phyloP scores from a whole-genome alignment of 2,329 filamentous ascomycete species.

The Sporothrix sp. region DNA sequence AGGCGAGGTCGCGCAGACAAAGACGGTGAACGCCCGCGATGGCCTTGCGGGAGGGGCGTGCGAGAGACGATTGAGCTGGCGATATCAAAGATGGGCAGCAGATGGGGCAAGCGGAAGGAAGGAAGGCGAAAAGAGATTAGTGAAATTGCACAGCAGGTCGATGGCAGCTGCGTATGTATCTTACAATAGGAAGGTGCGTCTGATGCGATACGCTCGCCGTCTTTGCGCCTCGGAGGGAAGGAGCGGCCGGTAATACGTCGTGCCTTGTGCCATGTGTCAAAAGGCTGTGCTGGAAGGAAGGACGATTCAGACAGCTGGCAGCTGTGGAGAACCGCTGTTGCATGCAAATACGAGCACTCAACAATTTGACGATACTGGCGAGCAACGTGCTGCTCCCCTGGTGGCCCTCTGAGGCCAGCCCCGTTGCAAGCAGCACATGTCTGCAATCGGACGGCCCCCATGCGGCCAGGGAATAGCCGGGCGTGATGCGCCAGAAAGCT shows the following conservation, averaged over 20 bases:
- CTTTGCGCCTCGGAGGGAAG: slow-evolving; percentile 3
- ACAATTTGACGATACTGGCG: too few species aligned
- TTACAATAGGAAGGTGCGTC: slow-evolving; percentile 4
- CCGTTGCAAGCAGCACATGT: too few species aligned
- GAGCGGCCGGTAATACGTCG: not conserved
- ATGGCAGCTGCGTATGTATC: not conserved
- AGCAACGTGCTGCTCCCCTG: too few species aligned
- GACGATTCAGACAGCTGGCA: too few species aligned
- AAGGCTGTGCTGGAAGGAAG: too few species aligned
- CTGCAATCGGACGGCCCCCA: too few species aligned
- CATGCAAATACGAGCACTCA: too few species aligned
- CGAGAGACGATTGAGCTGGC: not conserved
- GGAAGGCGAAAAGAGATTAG: not conserved
- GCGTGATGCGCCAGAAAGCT: too few species aligned
- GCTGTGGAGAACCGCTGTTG: too few species aligned
- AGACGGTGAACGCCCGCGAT: not conserved
- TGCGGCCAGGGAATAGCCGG: too few species aligned
- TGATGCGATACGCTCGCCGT: not conserved
- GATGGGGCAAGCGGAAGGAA: not conserved
- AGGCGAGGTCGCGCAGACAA: not conserved
- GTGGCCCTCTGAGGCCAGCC: too few species aligned
- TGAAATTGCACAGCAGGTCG: not conserved
- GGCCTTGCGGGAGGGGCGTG: not conserved
- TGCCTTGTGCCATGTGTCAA: not conserved
- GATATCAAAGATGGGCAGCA: not conserved